Percentiles rank a stretch among this genome's conserved stretches.
Evolutionary conservation across 306 rosid genomes (phyloP).

Genomic region (Albizia julibrissin): DNA sequence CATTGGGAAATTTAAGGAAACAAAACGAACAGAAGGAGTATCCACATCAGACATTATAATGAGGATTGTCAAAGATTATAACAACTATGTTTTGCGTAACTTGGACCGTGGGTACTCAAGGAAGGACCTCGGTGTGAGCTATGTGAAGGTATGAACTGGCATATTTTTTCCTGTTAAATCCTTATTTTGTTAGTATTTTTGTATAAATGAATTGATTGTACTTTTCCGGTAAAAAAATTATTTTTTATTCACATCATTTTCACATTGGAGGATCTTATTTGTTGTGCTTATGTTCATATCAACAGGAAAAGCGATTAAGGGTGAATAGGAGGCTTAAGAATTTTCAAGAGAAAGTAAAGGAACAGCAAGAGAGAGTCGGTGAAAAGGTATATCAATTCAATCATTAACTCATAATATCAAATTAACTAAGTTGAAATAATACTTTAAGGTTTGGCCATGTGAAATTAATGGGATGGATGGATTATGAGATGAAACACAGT

Average conservation of each 20-base stretch:
- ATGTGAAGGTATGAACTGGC: slow-evolving; percentile 70
- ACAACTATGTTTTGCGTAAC: slow-evolving; percentile 93
- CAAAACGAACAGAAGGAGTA: slow-evolving; percentile 90
- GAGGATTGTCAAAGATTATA: slow-evolving; percentile 98
- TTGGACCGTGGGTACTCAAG: slow-evolving; percentile 96
- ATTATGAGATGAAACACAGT: background rate
- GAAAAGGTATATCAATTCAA: slow-evolving; percentile 59
- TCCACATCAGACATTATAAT: slow-evolving; percentile 94
- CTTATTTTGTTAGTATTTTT: background rate
- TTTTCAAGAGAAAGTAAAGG: slow-evolving; percentile 95
- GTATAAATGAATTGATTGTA: slow-evolving; percentile 18
- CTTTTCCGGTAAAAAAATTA: background rate
- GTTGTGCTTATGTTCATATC: background rate
- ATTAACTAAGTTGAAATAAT: background rate
- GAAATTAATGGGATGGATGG: slow-evolving; percentile 19
- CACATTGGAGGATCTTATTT: slow-evolving; percentile 25
- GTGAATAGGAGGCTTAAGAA: slow-evolving; percentile 90
- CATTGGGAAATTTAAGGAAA: slow-evolving; percentile 90
- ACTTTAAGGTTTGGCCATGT: background rate
- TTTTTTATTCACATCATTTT: background rate
- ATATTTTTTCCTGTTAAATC: slow-evolving; percentile 17
- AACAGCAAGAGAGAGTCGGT: slow-evolving; percentile 93
- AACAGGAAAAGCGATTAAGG: slow-evolving; percentile 88
- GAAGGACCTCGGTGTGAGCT: slow-evolving; percentile 98
- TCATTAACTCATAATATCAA: background rate